Percentiles rank a stretch among this genome's conserved stretches.
Evolutionary conservation across 2,329 filamentous ascomycete species (phyloP).

Genomic region (Raffaelea albimanens): DNA sequence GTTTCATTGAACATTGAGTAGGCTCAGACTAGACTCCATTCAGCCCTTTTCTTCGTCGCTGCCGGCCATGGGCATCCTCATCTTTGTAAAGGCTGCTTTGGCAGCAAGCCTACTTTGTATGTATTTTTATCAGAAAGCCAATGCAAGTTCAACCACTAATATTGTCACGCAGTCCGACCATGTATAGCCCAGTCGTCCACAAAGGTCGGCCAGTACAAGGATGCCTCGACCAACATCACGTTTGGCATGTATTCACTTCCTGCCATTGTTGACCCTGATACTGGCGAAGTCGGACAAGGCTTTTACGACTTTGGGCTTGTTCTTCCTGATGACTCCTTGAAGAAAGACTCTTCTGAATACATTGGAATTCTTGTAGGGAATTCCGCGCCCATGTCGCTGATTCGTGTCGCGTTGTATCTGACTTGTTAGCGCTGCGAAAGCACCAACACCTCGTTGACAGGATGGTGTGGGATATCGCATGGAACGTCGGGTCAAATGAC

Average conservation of each 20-base stretch:
- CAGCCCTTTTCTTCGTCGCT: no score
- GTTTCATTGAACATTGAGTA: no score
- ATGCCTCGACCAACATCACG: conserved; percentile 10
- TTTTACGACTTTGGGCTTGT: conserved; percentile 38
- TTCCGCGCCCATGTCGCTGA: conserved; percentile 1
- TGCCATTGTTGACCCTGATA: conserved; percentile 5
- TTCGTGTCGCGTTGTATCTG: conserved; percentile 2
- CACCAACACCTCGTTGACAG: conserved; percentile 33
- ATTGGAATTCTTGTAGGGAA: conserved; percentile 45
- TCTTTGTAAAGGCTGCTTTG: no score
- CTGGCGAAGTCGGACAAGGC: conserved; percentile 4
- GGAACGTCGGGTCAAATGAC: conserved; percentile 42
- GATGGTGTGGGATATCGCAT: conserved; percentile 50
- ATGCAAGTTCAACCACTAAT: not conserved
- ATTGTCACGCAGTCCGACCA: not conserved
- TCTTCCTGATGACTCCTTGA: conserved; percentile 38
- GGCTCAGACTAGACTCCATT: no score
- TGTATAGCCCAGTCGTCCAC: conserved; percentile 7
- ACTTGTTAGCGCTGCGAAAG: conserved; percentile 32
- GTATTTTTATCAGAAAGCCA: no score
- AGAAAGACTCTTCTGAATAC: conserved; percentile 42
- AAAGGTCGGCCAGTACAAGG: conserved; percentile 5
- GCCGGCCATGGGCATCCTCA: no score
- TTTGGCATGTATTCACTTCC: conserved; percentile 11
- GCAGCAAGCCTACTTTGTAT: no score